Base-by-base conservation (phyloP, 352 stramenopile genomes). In the Thalassiosira tumida region DNA sequence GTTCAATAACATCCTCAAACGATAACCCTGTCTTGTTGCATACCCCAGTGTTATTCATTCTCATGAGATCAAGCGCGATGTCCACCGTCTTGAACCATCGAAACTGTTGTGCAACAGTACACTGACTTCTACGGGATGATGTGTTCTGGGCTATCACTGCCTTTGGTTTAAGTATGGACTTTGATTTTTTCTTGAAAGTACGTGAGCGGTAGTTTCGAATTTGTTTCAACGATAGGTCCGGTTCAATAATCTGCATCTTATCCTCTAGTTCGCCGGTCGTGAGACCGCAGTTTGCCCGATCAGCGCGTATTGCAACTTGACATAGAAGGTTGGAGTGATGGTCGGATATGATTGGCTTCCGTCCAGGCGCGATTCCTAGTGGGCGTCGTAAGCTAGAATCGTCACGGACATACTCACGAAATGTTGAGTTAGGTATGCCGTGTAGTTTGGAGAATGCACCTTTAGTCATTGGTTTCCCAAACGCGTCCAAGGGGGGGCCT, bases 71-170 rank as follows among this genome's bases (percentile, higher is more conserved):
- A 17, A 70, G 29, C 21, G 43, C 64, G 24, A 17, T 69, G 5
- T 76, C 59, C 29, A 43, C n/a, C 2, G 51, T 77, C 17, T 54
- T 17, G 17, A 17, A 54, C 43, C 78, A 84, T 26, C 78, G 2
- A 43, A 59, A 84, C 37, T 84, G 78, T 33, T 84, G 54, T 24
- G 54, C 37, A 7, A 84, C 65, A n/a, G 54, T 31, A 67, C 14
- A 67, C n/a, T 47, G 51, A 47, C 33, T 86, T 77, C n/a, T 70
- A 40, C 54, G 75, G 2, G 78, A 77, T 47, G 78, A 76, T n/a
- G 54, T 84, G n/a, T 77, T 84, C 64, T 84, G 78, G 41, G 78
- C 78, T 29, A 59, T 76, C 41, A 84, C 51, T 59, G 54, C 38
- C 38, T 38, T 75, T 13, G 10, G 78, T 43, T 84, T 84, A 14